These are phyloP conservation scores for Licmophora abbreviata DNA, from an alignment of 108 stramenopile genomes.

Conservation along the genomic window DNA sequence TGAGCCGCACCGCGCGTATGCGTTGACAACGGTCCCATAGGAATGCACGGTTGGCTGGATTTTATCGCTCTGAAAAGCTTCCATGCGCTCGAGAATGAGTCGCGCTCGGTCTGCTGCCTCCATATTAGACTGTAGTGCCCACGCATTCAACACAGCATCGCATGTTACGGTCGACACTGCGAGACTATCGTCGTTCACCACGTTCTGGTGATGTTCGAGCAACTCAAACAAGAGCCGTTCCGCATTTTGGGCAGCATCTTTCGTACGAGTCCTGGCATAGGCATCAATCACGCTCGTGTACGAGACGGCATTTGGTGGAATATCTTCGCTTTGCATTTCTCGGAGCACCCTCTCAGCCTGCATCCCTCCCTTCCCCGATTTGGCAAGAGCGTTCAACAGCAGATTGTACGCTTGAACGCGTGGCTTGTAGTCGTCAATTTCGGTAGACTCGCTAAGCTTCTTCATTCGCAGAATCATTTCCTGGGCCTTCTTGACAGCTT, in stretches of 20 bases:
- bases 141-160: conserved; percentile 32
- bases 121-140: conserved; percentile 31
- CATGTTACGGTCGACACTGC: conserved; percentile 18
- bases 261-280: conserved; percentile 14
- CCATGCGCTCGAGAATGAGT: conserved; percentile 43
- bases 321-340: conserved; percentile 12
- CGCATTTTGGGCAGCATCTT: conserved; percentile 16
- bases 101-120: conserved; percentile 51
- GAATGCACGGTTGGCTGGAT: conserved; percentile 8
- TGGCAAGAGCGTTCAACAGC: conserved; percentile 37
- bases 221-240: conserved; percentile 28
- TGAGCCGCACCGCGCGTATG: conserved; percentile 1
- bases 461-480: conserved; percentile 15
- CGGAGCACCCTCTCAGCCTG: conserved; percentile 17
- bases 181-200: conserved; percentile 5
- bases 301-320: conserved; percentile 36
- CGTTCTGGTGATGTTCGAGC: conserved; percentile 9
- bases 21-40: conserved; percentile 22
- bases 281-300: conserved; percentile 46
- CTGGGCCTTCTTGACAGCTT: conserved; percentile 17
- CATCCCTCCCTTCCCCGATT: conserved; percentile 11
- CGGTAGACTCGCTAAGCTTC: conserved; percentile 1
- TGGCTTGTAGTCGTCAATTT: conserved; percentile 16
- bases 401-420: conserved; percentile 24
- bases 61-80: conserved; percentile 20